Evolutionary conservation across 306 rosid genomes (phyloP).

Genomic region (Citrullus amarus): DNA sequence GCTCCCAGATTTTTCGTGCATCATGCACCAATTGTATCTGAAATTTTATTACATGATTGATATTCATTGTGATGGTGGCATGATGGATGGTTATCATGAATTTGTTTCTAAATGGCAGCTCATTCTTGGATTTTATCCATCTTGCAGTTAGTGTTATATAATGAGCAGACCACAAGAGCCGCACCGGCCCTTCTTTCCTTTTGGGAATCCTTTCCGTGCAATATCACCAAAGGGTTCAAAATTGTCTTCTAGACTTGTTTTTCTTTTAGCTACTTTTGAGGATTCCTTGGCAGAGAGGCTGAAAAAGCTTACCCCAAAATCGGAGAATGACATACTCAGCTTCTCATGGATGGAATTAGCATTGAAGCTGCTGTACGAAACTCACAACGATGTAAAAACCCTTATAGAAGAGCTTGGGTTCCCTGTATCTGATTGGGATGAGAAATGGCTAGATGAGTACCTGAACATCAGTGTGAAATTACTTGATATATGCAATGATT

Average conservation of each 20-base stretch:
- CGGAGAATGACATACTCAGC: slow-evolving; percentile 51
- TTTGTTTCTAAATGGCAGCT: slow-evolving; percentile 7
- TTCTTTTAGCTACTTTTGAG: slow-evolving; percentile 44
- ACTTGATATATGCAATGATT: slow-evolving; percentile 64
- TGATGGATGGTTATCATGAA: background rate
- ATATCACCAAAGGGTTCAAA: slow-evolving; percentile 48
- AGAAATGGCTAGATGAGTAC: slow-evolving; percentile 79
- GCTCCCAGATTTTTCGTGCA: background rate
- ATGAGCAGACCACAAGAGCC: slow-evolving; percentile 73
- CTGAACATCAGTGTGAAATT: slow-evolving; percentile 64
- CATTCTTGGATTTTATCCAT: slow-evolving; percentile 1
- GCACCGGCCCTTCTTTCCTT: slow-evolving; percentile 54
- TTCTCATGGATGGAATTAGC: slow-evolving; percentile 78
- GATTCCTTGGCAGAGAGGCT: slow-evolving; percentile 52
- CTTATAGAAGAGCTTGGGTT: slow-evolving; percentile 49
- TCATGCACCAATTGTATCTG: background rate
- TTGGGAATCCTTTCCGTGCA: slow-evolving; percentile 68
- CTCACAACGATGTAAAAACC: slow-evolving; percentile 39
- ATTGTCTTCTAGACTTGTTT: slow-evolving; percentile 36
- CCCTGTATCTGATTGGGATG: slow-evolving; percentile 69
- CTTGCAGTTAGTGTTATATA: slow-evolving; percentile 19
- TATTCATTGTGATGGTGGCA: background rate
- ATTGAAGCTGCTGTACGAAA: slow-evolving; percentile 45
- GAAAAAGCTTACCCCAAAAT: slow-evolving; percentile 43
- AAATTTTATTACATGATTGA: background rate